These are phyloP conservation scores for Aquilaria malaccensis DNA, from an alignment of 345 rosid genomes.

Conservation along the genomic window DNA sequence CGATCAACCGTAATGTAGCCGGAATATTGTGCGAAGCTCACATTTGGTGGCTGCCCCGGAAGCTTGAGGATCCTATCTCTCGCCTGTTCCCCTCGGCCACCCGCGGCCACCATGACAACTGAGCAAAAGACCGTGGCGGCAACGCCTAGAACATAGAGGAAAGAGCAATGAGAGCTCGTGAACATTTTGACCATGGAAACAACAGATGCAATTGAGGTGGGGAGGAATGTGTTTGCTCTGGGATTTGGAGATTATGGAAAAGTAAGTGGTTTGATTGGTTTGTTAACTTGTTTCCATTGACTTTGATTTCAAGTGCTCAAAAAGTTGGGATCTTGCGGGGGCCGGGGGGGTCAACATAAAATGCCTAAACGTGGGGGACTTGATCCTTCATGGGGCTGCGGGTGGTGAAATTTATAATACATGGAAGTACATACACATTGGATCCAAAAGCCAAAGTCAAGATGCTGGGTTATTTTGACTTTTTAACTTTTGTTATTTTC, in stretches of 20 bases:
- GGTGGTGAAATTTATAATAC: too few relatives aligned
- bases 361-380: background rate
- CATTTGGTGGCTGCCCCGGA: conserved; percentile 65
- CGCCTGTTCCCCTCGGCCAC: conserved; percentile 25
- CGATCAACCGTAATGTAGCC: conserved; percentile 66
- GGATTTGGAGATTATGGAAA: conserved; percentile 8
- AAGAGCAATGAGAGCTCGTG: conserved; percentile 2
- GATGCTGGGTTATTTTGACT: too few relatives aligned
- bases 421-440: too few relatives aligned
- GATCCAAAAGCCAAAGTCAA: too few relatives aligned
- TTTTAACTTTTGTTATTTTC: too few relatives aligned
- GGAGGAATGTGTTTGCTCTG: background rate
- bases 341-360: background rate
- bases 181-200: conserved; percentile 6
- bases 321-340: background rate
- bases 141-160: background rate
- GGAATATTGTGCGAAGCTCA: conserved; percentile 66
- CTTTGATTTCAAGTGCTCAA: background rate
- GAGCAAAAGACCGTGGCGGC: conserved; percentile 5
- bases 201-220: background rate
- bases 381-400: too few relatives aligned
- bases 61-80: conserved; percentile 48
- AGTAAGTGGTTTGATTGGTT: conserved; percentile 3
- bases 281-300: conserved; percentile 13
- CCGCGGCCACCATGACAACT: background rate